Conservation (phyloP, 2,329 filamentous ascomycete species). For the Calonectria henricotiae region DNA sequence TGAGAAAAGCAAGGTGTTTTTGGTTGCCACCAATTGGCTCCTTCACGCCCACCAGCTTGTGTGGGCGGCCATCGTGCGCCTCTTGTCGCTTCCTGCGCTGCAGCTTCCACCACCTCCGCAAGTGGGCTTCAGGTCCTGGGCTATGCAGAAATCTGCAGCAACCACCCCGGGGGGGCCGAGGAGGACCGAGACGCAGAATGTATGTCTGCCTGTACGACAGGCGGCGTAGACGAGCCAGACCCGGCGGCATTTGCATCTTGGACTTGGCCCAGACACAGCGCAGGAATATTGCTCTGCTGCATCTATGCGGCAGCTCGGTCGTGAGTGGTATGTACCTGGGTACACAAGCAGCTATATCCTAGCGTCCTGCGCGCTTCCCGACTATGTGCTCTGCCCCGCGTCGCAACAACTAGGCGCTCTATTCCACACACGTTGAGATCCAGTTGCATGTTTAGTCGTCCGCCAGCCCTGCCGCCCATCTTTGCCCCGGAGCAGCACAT, state of each 20-base stretch:
- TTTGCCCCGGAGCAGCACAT: conserved; percentile 27
- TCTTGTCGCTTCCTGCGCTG: conserved; percentile 33
- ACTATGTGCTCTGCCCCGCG: conserved; percentile 14
- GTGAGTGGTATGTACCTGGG: conserved; percentile 9
- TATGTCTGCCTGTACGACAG: conserved; percentile 21
- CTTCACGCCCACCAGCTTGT: conserved; percentile 28
- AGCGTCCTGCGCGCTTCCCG: conserved; percentile 33
- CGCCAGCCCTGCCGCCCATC: conserved; percentile 24
- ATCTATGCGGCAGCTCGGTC: conserved; percentile 20
- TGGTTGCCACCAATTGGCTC: conserved; percentile 31
- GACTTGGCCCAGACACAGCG: background rate
- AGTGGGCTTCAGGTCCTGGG: conserved; percentile 31
- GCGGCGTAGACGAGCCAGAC: conserved; percentile 20
- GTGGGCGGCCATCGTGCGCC: conserved; percentile 34
- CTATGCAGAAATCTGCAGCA: conserved; percentile 34
- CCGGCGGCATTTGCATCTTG: conserved; percentile 4
- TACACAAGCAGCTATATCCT: conserved; percentile 25
- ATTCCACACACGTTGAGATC: conserved; percentile 24
- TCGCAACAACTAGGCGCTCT: conserved; percentile 19
- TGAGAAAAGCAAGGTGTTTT: conserved; percentile 32
- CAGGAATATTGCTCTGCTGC: conserved; percentile 13
- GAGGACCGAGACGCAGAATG: conserved; percentile 28
- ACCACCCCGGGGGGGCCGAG: conserved; percentile 32
- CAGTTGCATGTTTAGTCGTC: conserved; percentile 26
- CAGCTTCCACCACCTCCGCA: conserved; percentile 18